Conservation (phyloP, 495 filamentous ascomycete species). For the Glutinoglossum americanum region DNA sequence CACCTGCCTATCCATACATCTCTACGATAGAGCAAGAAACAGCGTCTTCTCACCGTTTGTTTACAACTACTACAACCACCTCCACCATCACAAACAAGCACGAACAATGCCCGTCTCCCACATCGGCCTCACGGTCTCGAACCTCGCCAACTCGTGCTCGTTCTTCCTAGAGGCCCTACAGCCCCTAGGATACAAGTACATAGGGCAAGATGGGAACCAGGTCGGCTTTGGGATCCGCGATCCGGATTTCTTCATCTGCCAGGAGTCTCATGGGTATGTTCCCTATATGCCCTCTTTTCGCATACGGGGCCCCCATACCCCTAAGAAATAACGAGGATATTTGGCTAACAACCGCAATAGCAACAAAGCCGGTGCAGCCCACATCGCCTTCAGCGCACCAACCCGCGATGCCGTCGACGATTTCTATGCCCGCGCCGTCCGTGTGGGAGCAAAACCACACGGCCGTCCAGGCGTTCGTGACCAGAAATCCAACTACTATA, state of each 20-base stretch:
- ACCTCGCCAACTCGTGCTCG: constrained; percentile 56
- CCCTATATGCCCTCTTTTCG: constrained; percentile 16
- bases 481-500: constrained; percentile 31
- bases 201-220: constrained; percentile 19
- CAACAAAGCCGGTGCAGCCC: constrained; percentile 9
- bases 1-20: not conserved
- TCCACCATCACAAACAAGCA: not conserved
- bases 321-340: not conserved
- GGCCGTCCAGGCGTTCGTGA: constrained; percentile 29
- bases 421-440: constrained; percentile 21
- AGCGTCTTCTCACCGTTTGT: not conserved
- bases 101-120: constrained; percentile 33
- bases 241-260: constrained; percentile 7
- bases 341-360: constrained; percentile 2
- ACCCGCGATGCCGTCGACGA: constrained; percentile 21
- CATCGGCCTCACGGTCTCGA: constrained; percentile 41
- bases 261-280: constrained; percentile 7
- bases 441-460: constrained; percentile 19
- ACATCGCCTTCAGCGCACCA: constrained; percentile 17
- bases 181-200: constrained; percentile 52
- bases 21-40: not conserved
- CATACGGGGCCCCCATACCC: constrained; percentile 15
- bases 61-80: not conserved
- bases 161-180: constrained; percentile 61
- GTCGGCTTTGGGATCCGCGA: constrained; percentile 6